Evolutionary conservation across 129 eudicot species (phyloP), one percentile per base, ranked within the genome.

Genomic region (Artemisia argyi): DNA sequence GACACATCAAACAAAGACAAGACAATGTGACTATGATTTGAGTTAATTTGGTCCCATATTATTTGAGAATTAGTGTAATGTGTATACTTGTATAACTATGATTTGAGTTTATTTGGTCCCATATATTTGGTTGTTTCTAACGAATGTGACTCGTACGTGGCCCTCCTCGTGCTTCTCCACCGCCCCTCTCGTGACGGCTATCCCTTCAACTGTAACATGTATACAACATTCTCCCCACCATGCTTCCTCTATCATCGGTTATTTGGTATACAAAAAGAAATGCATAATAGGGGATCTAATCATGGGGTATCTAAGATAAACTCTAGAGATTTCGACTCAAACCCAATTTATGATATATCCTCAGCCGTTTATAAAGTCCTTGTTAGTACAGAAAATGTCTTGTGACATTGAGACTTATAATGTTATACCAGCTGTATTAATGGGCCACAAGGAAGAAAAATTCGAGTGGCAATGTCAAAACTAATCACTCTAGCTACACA

Each of bases 101-200:
- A 69, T 77, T 39, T 50, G 81, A 69, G 81, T 69, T 69, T 20
- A 26, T 49, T 17, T 15, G 73, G 81, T 47, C 69, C 82, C 77
- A 46, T 71, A 57, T 18, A 19, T 71, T 77, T 78, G 82, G 72
- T 66, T 17, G 71, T 46, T 63, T 78, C 35, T 55, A 24, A 8
- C 20, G 76, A 77, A 52, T 55, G 63, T 52, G 81, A 77, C 81
- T 77, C 22, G 70, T 15, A 39, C 47, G 59, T 77, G 64, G 65
- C 58, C 79, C 79, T 74, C 48, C 19, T 42, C 15, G 46, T 26
- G 44, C 17, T 39, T 39, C 67, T 75, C 52, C 17, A 73, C 77
- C 61, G 52, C 20, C 77, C 59, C 49, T 75, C 73, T 75, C 78
- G 55, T 64, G 72, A 74, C 54, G 22, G 66, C 66, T 57, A 44